Conservation (phyloP, 805 yeast species). For the Scheffersomyces ergatensis region DNA sequence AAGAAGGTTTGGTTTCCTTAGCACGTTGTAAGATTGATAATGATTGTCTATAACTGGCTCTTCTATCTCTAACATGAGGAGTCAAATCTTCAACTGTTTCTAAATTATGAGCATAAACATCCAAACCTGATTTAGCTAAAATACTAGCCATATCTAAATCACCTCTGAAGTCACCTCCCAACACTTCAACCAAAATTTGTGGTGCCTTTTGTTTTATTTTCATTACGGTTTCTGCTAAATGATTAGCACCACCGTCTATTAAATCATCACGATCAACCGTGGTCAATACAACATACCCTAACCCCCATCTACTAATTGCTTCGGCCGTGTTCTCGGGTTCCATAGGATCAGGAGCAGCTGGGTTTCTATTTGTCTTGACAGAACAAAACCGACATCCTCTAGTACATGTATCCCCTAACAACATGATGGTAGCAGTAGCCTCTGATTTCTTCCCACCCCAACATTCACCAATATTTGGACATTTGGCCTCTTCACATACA, state of each 20-base stretch:
- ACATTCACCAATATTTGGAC: slow-evolving; percentile 99
- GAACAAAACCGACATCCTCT: slow-evolving; percentile 99
- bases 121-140: slow-evolving; percentile 83
- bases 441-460: slow-evolving; percentile 97
- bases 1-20: slow-evolving; percentile 66
- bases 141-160: slow-evolving; percentile 75
- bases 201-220: slow-evolving; percentile 87
- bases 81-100: slow-evolving; percentile 96
- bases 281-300: slow-evolving; percentile 95
- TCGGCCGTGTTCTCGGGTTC: slow-evolving; percentile 98
- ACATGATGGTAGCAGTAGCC: slow-evolving; percentile 97
- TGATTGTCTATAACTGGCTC: slow-evolving; percentile 93
- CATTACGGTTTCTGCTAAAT: slow-evolving; percentile 82
- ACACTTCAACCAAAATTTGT: slow-evolving; percentile 86
- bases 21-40: slow-evolving; percentile 77
- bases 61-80: slow-evolving; percentile 91
- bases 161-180: slow-evolving; percentile 95
- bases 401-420: slow-evolving; percentile 97
- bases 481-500: slow-evolving; percentile 97
- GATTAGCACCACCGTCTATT: slow-evolving; percentile 88
- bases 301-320: slow-evolving; percentile 96
- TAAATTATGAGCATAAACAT: slow-evolving; percentile 94
- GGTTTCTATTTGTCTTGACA: slow-evolving; percentile 87
- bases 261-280: slow-evolving; percentile 97
- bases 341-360: slow-evolving; percentile 87